Base-by-base conservation (phyloP, 805 yeast species). In the Kodamaea lidongshanica region DNA sequence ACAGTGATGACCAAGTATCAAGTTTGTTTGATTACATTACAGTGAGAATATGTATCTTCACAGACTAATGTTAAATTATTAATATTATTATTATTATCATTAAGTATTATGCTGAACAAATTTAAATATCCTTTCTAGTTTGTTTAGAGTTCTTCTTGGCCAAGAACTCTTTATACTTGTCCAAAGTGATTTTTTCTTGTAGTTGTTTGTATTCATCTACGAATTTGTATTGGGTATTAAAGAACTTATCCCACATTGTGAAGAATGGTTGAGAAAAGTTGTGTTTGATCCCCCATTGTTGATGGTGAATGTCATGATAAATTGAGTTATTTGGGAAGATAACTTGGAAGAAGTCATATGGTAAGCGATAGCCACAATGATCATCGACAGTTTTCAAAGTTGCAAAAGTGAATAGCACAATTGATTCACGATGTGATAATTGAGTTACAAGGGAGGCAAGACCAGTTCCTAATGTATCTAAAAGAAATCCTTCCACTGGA, bases 291-390 rank as follows among this genome's bases (percentile, higher is more conserved):
- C 98, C 98, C 68, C 89, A 92, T 46, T 75, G 77, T 67, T 92
- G 98, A 59, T 92, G 98, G 54, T 92, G 98, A 45, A 92, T 88
- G 58, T 92, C 98, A 51, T 92, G 98, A 56, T 87, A 92, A 18
- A 87, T 81, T 9, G 97, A 82, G 52, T 92, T 87, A 62, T 92
- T 92, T 40, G 96, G 97, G 72, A 92, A 92, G 13, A 89, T 34
- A 24, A 76, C 52, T 65, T 92, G 98, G 69, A 92, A 82, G 13
- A 88, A 77, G 56, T 92, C 98, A 54, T 65, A 82, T 10, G 97
- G 97, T 33, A 92, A 65, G 16, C 88, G 77, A 56, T 89, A 92
- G n/a, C 98, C 98, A 57, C 97, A 92, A 59, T 92, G 98, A 56
- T 92, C 98, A 54, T 92, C 97, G 28, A 92, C 95, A 1, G 98